These are phyloP conservation scores for Xylaria arbuscula DNA, from an alignment of 2,329 filamentous ascomycete species.

Conservation along the genomic window DNA sequence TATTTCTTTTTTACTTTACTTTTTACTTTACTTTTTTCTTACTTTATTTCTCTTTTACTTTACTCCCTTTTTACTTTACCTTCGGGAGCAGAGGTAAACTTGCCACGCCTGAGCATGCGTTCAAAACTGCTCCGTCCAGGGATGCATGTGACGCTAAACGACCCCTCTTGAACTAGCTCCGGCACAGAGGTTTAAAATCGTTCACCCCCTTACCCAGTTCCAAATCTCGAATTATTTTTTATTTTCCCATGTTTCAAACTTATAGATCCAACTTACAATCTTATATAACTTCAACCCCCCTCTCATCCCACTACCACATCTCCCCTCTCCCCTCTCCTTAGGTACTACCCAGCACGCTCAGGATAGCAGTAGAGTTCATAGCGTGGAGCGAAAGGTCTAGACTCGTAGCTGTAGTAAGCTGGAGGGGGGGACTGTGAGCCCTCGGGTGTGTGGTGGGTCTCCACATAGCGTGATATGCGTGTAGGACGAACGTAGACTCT, in stretches of 20 bases:
- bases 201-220: background rate
- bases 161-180: conserved; percentile 5
- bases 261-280: no score
- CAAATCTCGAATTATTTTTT: no score
- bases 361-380: background rate
- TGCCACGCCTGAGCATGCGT: conserved; percentile 2
- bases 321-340: background rate
- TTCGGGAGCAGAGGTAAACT: conserved; percentile 2
- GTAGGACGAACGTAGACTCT: no score
- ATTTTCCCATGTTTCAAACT: no score
- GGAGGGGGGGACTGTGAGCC: conserved; percentile 21
- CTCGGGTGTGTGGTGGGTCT: conserved; percentile 16
- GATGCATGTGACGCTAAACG: conserved; percentile 12
- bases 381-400: background rate
- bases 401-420: conserved; percentile 2
- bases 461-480: no score
- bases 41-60: no score
- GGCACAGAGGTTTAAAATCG: background rate
- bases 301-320: background rate
- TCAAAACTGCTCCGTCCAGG: conserved; percentile 12
- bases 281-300: no score
- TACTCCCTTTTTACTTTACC: no score
- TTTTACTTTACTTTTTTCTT: no score
- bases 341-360: background rate
- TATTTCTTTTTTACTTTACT: no score